phyloP scores from a whole-genome alignment of 169 alveolate species.

The Plasmodium reichenowi region DNA sequence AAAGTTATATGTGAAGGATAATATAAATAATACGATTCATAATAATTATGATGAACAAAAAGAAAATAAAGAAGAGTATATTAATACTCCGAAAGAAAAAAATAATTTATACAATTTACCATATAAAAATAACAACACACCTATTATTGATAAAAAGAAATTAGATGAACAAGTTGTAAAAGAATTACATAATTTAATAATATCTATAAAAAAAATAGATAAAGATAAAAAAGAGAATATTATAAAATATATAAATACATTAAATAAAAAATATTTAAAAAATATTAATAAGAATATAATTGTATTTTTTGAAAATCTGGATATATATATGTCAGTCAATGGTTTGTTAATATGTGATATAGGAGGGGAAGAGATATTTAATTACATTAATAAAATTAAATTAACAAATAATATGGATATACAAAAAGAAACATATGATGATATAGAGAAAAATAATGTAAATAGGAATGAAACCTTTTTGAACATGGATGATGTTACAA shows the following conservation, averaged over 20 bases:
- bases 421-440: background rate
- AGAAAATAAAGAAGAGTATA: too few relatives aligned
- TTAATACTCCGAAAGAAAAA: too few relatives aligned
- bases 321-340: constrained; percentile 44
- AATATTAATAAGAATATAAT: constrained; percentile 24
- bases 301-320: constrained; percentile 59
- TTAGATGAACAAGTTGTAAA: constrained; percentile 19
- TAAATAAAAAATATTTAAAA: constrained; percentile 36
- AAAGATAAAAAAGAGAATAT: constrained; percentile 19
- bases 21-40: too few relatives aligned
- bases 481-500: background rate
- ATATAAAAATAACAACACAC: background rate
- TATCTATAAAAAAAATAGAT: constrained; percentile 33
- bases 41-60: too few relatives aligned
- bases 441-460: background rate
- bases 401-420: background rate
- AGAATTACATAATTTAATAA: constrained; percentile 21
- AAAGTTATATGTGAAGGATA: too few relatives aligned
- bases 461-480: background rate
- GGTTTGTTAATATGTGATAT: constrained; percentile 69
- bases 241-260: constrained; percentile 37
- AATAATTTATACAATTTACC: too few relatives aligned
- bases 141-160: background rate
- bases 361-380: constrained; percentile 56
- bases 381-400: constrained; percentile 17